A percentile compares a stretch with the other conserved stretches of the same genome.
phyloP scores from a whole-genome alignment of 768 basidiomycete genomes.

The Exidia glandulosa region DNA sequence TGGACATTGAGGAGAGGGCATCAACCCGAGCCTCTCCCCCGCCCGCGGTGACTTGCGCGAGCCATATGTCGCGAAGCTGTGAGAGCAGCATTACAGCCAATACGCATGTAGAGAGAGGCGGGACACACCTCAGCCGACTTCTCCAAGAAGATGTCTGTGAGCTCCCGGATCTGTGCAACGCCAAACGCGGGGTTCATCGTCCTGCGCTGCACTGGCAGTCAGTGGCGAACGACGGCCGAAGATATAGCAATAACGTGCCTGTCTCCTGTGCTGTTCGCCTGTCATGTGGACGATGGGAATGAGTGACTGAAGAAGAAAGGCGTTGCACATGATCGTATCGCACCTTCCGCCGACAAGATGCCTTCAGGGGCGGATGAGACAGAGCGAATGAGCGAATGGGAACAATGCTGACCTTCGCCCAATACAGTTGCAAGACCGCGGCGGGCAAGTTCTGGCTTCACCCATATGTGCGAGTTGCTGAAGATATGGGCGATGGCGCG shows the following conservation, averaged over 20 bases:
- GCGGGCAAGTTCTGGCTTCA: neutral
- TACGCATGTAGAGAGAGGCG: neutral
- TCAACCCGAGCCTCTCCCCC: neutral
- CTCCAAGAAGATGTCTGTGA: constrained; percentile 45
- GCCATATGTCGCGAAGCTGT: constrained; percentile 2
- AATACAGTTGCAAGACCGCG: neutral
- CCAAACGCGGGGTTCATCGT: constrained; percentile 55
- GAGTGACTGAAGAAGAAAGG: neutral
- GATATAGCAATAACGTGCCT: neutral
- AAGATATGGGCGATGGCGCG: neutral
- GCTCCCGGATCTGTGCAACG: constrained; percentile 41
- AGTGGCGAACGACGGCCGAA: neutral
- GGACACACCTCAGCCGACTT: constrained; percentile 39
- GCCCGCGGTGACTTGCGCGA: neutral
- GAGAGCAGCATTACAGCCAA: neutral
- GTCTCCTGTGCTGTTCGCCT: neutral
- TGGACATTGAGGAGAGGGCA: constrained; percentile 3
- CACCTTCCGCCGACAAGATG: neutral
- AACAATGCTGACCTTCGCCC: neutral
- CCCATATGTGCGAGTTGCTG: neutral
- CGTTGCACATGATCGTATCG: neutral
- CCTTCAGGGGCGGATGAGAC: neutral
- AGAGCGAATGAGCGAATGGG: neutral
- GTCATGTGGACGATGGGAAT: neutral
- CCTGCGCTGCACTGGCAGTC: neutral